Base-by-base conservation (phyloP, 768 basidiomycete genomes). In the Boletellus ananas region DNA sequence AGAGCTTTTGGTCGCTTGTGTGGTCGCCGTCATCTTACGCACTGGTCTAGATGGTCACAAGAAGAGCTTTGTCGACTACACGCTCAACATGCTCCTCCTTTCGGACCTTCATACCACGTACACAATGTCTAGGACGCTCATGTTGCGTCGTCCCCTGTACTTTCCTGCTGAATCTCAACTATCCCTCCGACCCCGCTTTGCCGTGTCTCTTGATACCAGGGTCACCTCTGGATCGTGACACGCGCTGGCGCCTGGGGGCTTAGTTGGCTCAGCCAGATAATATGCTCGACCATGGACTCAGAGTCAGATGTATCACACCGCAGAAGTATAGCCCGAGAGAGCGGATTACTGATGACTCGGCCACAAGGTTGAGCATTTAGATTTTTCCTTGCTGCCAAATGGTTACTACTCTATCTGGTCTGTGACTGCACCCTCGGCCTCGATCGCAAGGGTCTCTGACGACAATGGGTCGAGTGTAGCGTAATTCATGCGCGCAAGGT, bases 41-140 rank as follows among this genome's bases (percentile, higher is more conserved):
- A 13, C 4, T 35, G n/a, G 21, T 23, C 20, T 50, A 90, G 89
- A 90, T 64, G 86, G 87, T 17, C 81, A 85, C 60, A 78, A 79
- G 49, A 84, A 80, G 67, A 79, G 79, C 36, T 83, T 90, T 21
- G 81, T 91, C 40, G 85, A 90, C 61, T 90, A 90, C 64, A 89
- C 85, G 1, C 75, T 91, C 49, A 83, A 92, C 64, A 71, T 91
- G 35, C 73, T 90, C 46, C 70, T 90, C 52, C 76, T 91, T 43
- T 90, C 90, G 1, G 84, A 82, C 51, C 73, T 87, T 62, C 84
- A 87, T 67, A 68, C 72, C 58, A 71, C 71, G 25, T 68, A 66
- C 51, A 56, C 56, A 49, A 72, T 73, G 43, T 65, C 72, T 41
- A 69, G 74, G 42, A 74, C 73, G 12, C 68, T 79, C 49, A 58